Percentiles rank a stretch among this genome's conserved stretches.
Conservation (phyloP, 2,329 filamentous ascomycete species). For the Plenodomus lindquistii region DNA sequence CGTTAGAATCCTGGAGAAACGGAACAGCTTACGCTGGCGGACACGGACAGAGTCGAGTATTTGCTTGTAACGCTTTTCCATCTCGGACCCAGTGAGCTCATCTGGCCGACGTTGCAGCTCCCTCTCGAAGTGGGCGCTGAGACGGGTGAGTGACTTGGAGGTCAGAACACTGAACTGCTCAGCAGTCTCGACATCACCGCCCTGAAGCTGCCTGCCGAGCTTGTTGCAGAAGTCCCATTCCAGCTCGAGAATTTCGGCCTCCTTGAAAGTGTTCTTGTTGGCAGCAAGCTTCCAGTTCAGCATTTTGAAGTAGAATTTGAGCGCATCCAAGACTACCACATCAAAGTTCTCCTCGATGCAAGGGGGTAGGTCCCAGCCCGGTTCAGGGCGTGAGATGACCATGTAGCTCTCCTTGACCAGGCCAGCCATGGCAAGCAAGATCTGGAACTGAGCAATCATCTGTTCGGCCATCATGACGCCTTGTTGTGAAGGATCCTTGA, state of each 20-base stretch:
- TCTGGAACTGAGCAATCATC: conserved; percentile 96
- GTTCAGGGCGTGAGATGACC: conserved; percentile 79
- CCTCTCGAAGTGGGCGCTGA: conserved; percentile 89
- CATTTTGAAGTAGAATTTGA: conserved; percentile 99
- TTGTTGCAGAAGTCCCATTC: conserved; percentile 98
- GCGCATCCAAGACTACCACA: conserved; percentile 82
- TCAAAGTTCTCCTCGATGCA: conserved; percentile 98
- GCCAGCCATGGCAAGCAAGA: conserved; percentile 87
- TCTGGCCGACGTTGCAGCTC: conserved; percentile 84
- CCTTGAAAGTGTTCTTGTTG: conserved; percentile 99
- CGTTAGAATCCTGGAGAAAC: conserved; percentile 87
- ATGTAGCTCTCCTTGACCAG: conserved; percentile 90
- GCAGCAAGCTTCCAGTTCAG: conserved; percentile 96
- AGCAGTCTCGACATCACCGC: conserved; percentile 93
- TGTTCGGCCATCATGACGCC: conserved; percentile 94
- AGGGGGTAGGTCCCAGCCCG: conserved; percentile 92
- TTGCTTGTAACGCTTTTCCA: conserved; percentile 97
- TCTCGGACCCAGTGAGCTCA: conserved; percentile 76
- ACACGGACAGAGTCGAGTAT: conserved; percentile 95
- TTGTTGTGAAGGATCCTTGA: conserved; percentile 92
- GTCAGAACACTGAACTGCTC: conserved; percentile 96
- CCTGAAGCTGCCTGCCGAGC: conserved; percentile 86
- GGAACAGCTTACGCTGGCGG: conserved; percentile 92
- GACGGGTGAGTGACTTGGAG: conserved; percentile 84
- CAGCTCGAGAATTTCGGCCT: conserved; percentile 94